Base-by-base conservation (phyloP, 768 basidiomycete genomes). In the Saitozyma sp. region DNA sequence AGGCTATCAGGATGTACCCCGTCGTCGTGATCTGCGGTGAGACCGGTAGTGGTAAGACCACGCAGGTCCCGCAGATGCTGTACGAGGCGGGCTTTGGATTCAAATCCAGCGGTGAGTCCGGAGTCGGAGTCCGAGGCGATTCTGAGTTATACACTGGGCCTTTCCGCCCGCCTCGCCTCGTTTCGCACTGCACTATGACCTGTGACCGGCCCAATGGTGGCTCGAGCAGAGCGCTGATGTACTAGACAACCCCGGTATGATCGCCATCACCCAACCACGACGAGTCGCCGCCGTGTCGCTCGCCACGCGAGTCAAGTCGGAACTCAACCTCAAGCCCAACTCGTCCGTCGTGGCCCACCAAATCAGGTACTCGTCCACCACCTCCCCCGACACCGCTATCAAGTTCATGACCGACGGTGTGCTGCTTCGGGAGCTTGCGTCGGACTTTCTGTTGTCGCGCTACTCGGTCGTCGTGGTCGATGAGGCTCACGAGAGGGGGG, bases 391-490 rank as follows among this genome's bases (percentile, higher is more conserved):
- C 19, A 99, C 96, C 1, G 88, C 88, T 8, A 93, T 99, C 83
- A 97, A 98, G 79, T 99, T 98, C 83, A 97, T 98, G 94, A 99
- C 96, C 7, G 96, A 99, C 71, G 96, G 96, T 82, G 92, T 99
- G 37, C 82, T 99, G 41, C 82, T 99, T 14, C 88, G 96, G 59
- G 96, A 99, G 79, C 83, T 98, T 19, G 89, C 92, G 0, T 86
- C 86, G 11, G 94, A 99, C 75, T 96, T 99, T 79, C 79, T 97
- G n/a, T 83, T 99, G n/a, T 86, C 82, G 50, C 91, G 88, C 78
- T 99, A 99, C 77, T 92, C 91, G 7, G 89, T 96, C 37, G 87
- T 99, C 64, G 88, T 98, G 62, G 90, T 99, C 60, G 96, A 99
- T 66, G 96, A 99, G 78, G 96, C 96, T 0, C 96, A 99, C 78